Conservation (phyloP, 805 yeast species). For the Candida koratica region DNA sequence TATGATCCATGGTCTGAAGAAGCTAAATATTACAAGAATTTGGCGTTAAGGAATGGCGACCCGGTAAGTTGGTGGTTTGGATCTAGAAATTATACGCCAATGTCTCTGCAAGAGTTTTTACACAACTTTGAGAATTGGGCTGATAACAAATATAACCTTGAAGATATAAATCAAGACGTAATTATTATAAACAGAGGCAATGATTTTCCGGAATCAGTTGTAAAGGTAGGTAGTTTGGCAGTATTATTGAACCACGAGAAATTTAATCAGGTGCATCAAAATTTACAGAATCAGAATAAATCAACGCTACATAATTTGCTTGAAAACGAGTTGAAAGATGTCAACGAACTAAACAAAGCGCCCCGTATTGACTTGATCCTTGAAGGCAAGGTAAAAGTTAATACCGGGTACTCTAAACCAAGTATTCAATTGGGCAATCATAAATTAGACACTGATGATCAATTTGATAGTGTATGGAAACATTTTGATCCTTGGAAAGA, state of each 20-base stretch:
- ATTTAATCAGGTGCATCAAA: conserved; percentile 27
- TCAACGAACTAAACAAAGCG: conserved; percentile 36
- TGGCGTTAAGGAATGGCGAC: conserved; percentile 47
- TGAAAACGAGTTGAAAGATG: conserved; percentile 23
- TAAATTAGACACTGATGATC: conserved; percentile 36
- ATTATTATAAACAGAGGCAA: conserved; percentile 2
- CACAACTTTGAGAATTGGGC: conserved; percentile 19
- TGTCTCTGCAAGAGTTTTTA: conserved; percentile 39
- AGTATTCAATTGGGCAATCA: conserved; percentile 36
- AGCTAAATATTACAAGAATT: conserved; percentile 50
- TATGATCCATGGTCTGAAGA: conserved; percentile 73
- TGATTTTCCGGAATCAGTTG: background rate
- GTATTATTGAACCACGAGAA: conserved; percentile 17
- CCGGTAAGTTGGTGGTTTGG: conserved; percentile 64
- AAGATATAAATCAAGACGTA: conserved; percentile 3
- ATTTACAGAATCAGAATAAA: conserved; percentile 17
- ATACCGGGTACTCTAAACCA: conserved; percentile 32
- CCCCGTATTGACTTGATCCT: conserved; percentile 30
- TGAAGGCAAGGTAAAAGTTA: conserved; percentile 28
- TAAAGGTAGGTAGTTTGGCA: conserved; percentile 4
- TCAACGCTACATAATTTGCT: conserved; percentile 20
- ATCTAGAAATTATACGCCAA: conserved; percentile 54
- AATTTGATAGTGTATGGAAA: conserved; percentile 41
- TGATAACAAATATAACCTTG: conserved; percentile 1
- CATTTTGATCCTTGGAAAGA: conserved; percentile 47